These are phyloP conservation scores for Xerocomus amazonicus DNA, from an alignment of 1,284 basidiomycete genomes.

Conservation along the genomic window DNA sequence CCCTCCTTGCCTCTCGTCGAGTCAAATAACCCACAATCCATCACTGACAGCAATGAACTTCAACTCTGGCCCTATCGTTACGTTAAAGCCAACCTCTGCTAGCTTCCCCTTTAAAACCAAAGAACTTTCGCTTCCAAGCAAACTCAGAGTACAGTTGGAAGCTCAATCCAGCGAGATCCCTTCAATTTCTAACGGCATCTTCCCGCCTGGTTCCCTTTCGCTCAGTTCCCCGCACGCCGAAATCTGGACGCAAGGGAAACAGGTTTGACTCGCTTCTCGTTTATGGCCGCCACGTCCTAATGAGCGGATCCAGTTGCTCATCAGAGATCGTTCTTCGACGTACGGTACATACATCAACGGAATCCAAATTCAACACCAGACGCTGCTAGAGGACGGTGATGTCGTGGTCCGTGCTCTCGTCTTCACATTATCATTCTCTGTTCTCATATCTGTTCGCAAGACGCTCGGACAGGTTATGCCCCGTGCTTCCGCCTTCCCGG, in stretches of 20 bases:
- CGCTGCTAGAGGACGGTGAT: conserved; percentile 38
- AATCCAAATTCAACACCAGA: conserved; percentile 34
- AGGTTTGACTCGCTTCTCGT: conserved; percentile 28
- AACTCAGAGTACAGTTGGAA: conserved; percentile 35
- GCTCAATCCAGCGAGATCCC: conserved; percentile 24
- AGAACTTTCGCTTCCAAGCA: conserved; percentile 33
- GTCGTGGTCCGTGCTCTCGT: conserved; percentile 35
- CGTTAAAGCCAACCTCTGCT: conserved; percentile 35
- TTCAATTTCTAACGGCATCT: conserved; percentile 36
- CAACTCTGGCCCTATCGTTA: conserved; percentile 27
- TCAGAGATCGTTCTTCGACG: conserved; percentile 41
- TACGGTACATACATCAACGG: conserved; percentile 47
- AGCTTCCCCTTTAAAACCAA: conserved; percentile 46
- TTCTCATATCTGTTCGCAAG: conserved; percentile 24
- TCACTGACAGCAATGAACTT: conserved; percentile 24
- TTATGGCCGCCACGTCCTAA: conserved; percentile 7
- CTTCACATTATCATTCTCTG: neutral
- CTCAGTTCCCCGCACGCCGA: conserved; percentile 41
- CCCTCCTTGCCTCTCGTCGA: neutral
- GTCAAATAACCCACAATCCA: neutral
- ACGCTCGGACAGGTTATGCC: conserved; percentile 37
- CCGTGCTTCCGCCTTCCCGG: conserved; percentile 37
- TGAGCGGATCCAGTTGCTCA: conserved; percentile 34
- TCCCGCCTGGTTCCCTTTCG: conserved; percentile 37
- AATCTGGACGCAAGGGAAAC: conserved; percentile 40